phyloP scores from a whole-genome alignment of 108 stramenopile genomes.

The Nitzschia sp. region DNA sequence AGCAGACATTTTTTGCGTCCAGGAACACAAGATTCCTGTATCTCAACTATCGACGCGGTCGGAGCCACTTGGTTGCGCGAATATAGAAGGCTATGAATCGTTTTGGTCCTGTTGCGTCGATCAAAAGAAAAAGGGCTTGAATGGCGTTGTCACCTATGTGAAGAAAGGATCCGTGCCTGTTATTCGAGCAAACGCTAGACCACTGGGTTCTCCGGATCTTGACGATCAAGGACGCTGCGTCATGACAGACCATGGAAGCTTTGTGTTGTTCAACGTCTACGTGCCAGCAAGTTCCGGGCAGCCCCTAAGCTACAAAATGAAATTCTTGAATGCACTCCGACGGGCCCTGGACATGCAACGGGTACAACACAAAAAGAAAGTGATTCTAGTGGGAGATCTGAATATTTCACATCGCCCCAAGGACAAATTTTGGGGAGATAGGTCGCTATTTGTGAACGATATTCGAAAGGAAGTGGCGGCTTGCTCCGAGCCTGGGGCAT shows the following conservation, averaged over 20 bases:
- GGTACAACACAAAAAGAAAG: constrained; percentile 47
- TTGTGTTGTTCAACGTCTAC: constrained; percentile 91
- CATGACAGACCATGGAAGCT: constrained; percentile 89
- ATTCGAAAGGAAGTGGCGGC: constrained; percentile 40
- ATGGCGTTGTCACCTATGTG: constrained; percentile 91
- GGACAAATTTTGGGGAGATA: constrained; percentile 73
- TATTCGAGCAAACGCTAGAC: constrained; percentile 50
- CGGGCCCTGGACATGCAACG: constrained; percentile 72
- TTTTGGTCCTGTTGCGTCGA: constrained; percentile 85
- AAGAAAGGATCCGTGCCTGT: constrained; percentile 45
- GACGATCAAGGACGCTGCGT: constrained; percentile 88
- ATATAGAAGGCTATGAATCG: constrained; percentile 68
- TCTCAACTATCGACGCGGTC: constrained; percentile 59
- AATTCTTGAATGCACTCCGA: constrained; percentile 79
- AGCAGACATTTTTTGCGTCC: constrained; percentile 84
- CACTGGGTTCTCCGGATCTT: constrained; percentile 62
- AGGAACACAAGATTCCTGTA: constrained; percentile 89
- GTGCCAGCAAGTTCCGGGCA: constrained; percentile 74
- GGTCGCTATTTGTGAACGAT: constrained; percentile 57
- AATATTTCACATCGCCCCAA: constrained; percentile 68
- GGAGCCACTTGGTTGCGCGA: constrained; percentile 66
- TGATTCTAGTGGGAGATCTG: constrained; percentile 88
- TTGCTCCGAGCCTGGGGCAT: not conserved
- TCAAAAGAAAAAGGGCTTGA: constrained; percentile 65
- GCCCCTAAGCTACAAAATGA: constrained; percentile 71